A percentile compares a stretch with the other conserved stretches of the same genome.
These are phyloP conservation scores for Aegilops sharonensis DNA, from an alignment of 176 grass and related monocot species.

Conservation along the genomic window DNA sequence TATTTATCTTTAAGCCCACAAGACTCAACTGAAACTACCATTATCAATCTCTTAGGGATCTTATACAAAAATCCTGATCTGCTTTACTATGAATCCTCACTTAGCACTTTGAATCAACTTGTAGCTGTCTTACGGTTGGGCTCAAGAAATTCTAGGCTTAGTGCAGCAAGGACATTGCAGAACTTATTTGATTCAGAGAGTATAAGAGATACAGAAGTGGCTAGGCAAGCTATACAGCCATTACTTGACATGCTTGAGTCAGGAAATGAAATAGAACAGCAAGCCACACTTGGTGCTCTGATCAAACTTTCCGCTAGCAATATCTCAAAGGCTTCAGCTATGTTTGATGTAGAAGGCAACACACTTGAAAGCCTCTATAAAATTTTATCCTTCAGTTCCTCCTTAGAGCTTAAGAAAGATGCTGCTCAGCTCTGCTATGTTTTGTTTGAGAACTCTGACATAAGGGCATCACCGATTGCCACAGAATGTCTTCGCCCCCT, in stretches of 20 bases:
- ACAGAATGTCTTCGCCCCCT: constrained; percentile 81
- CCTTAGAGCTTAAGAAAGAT: constrained; percentile 84
- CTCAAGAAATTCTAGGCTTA: constrained; percentile 90
- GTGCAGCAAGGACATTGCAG: constrained; percentile 80
- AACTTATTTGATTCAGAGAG: constrained; percentile 86
- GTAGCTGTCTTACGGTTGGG: constrained; percentile 84
- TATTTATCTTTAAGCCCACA: constrained; percentile 98
- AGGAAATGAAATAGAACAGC: constrained; percentile 94
- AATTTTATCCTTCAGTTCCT: constrained; percentile 70
- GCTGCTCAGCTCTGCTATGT: constrained; percentile 94
- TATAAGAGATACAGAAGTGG: constrained; percentile 93
- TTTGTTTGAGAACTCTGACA: constrained; percentile 78
- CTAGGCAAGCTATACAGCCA: constrained; percentile 86
- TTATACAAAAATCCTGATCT: constrained; percentile 87
- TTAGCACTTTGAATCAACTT: constrained; percentile 90
- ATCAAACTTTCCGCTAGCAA: constrained; percentile 82
- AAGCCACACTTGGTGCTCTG: constrained; percentile 73
- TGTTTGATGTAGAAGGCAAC: constrained; percentile 80
- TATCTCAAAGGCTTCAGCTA: constrained; percentile 71
- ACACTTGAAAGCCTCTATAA: constrained; percentile 90
- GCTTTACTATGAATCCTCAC: constrained; percentile 78
- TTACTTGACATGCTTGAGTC: constrained; percentile 92
- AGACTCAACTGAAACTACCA: constrained; percentile 85
- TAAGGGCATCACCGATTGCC: constrained; percentile 65
- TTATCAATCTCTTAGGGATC: constrained; percentile 78